Evolutionary conservation across 164 flowering plant genomes (phyloP), one percentile per base, ranked within the genome.

Genomic region (Aristolochia californica): DNA sequence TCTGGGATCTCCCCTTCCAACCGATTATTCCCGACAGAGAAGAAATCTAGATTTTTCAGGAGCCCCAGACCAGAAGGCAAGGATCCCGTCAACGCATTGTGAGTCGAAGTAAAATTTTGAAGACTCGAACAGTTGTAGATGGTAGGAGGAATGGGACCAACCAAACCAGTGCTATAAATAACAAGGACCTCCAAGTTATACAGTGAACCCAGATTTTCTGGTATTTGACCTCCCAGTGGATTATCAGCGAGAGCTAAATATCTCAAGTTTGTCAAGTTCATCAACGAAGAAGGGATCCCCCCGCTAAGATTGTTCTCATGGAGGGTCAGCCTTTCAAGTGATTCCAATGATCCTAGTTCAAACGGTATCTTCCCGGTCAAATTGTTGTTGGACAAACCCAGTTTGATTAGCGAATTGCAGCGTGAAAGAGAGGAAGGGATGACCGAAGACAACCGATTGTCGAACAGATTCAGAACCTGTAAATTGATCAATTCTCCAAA

Each of bases 1-100:
- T 75, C 84, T 1, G 93, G 95, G 38, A 90, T 75, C 48, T 76
- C 70, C 5, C 93, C 90, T 0, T 66, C 66, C 74, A 90, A 48
- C 8, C 54, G 55, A 64, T 83, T 85, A 1, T 4, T 16, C 30
- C 74, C 77, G 38, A 87, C 34, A 24, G 78, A 67, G 0, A 90
- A 58, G 62, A 58, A 72, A 13, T 75, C 83, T 1, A 90, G 78
- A 45, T 82, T 79, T 22, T 59, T 61, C 65, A 90, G 45, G 60
- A 57, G 21, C 23, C 77, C 80, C 1, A 90, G 53, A 48, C 84
- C 85, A n/a, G 21, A 48, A 24, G 97, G 95, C 57, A 90, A 70
- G 61, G 28, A 22, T 48, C 97, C 93, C 1, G 77, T 66, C 2
- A 90, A n/a, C 20, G 61, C 61, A 52, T 87, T 90, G 16, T 23